phyloP scores from a whole-genome alignment of 2,329 filamentous ascomycete species.

The Alternaria brassicae region DNA sequence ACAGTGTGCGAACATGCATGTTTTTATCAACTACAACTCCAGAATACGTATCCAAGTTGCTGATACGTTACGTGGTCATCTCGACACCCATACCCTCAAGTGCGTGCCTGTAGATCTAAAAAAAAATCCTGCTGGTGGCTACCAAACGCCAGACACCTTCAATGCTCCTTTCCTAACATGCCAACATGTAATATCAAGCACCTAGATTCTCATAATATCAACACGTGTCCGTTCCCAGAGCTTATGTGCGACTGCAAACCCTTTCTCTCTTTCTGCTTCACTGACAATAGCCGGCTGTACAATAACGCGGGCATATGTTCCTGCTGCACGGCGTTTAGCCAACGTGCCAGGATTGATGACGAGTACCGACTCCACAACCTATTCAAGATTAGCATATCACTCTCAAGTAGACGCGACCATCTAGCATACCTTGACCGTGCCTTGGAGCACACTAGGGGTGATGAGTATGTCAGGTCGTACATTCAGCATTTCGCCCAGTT shows the following conservation, averaged over 20 bases:
- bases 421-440: conserved; percentile 80
- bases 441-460: conserved; percentile 79
- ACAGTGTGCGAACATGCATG: neutral
- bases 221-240: conserved; percentile 84
- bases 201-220: conserved; percentile 78
- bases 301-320: conserved; percentile 83
- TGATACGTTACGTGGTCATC: neutral
- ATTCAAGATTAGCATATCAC: neutral
- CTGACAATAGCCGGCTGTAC: conserved; percentile 70
- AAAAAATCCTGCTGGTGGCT: neutral
- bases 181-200: neutral
- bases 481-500: conserved; percentile 89
- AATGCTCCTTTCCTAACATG: neutral
- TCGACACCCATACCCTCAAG: neutral
- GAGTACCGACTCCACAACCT: conserved; percentile 91
- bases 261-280: conserved; percentile 64
- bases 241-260: conserved; percentile 70
- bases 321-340: conserved; percentile 82
- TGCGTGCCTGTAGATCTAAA: neutral
- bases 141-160: neutral
- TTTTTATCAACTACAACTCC: neutral
- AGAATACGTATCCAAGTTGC: neutral
- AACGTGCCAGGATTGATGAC: conserved; percentile 89
- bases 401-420: neutral
- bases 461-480: conserved; percentile 85